Percentiles rank a stretch among this genome's conserved stretches.
Conservation (phyloP, 2,329 filamentous ascomycete species). For the Diaporthe batatas region DNA sequence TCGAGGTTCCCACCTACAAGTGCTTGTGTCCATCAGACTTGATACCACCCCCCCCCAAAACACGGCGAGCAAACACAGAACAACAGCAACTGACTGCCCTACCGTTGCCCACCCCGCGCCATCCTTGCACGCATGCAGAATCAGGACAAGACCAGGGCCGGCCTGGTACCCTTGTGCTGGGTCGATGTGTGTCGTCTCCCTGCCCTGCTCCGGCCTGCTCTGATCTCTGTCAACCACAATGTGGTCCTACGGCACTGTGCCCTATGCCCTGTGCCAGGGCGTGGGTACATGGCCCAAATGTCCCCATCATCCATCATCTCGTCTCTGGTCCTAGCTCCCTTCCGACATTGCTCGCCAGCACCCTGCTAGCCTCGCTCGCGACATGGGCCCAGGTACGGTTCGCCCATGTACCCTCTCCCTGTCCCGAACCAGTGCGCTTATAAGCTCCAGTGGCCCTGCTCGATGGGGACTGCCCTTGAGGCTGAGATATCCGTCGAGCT, state of each 20-base stretch:
- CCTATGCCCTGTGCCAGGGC: slow-evolving; percentile 38
- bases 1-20: background rate
- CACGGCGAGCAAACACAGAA: background rate
- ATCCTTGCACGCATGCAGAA: background rate
- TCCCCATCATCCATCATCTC: slow-evolving; percentile 34
- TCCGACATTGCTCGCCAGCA: slow-evolving; percentile 16
- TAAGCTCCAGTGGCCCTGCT: slow-evolving; percentile 38
- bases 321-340: slow-evolving; percentile 71
- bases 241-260: slow-evolving; percentile 39
- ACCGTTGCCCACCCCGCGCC: slow-evolving; percentile 33
- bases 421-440: slow-evolving; percentile 35
- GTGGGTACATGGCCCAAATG: slow-evolving; percentile 24
- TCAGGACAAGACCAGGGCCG: slow-evolving; percentile 1
- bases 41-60: background rate
- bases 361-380: slow-evolving; percentile 28
- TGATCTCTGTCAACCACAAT: slow-evolving; percentile 25
- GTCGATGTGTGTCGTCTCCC: background rate
- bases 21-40: slow-evolving; percentile 7
- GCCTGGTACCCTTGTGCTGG: slow-evolving; percentile 10
- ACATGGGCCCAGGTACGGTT: slow-evolving; percentile 21
- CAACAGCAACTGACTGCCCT: slow-evolving; percentile 34
- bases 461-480: slow-evolving; percentile 33
- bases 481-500: slow-evolving; percentile 40
- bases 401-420: slow-evolving; percentile 36
- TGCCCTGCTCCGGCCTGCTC: slow-evolving; percentile 2